Base-by-base conservation (phyloP, 2,329 filamentous ascomycete species). In the Sporothrix brasiliensis region DNA sequence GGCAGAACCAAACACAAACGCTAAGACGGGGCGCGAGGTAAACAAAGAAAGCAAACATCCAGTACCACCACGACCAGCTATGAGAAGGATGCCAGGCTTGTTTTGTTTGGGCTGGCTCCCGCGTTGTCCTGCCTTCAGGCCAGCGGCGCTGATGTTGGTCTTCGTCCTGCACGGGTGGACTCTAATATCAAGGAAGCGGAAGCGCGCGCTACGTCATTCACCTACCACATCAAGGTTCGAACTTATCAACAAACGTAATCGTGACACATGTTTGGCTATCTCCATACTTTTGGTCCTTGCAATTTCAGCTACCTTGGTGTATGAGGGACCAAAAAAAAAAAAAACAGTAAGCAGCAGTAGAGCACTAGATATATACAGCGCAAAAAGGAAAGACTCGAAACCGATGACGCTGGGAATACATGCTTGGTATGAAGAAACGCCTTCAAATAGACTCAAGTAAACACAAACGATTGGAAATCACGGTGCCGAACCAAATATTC, bases 201-300 rank as follows among this genome's bases (percentile, higher is more conserved):
- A 52, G 67, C 67, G 67, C 67, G 67, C 67, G 54, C 67, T 69
- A 69, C 54, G 67, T 69, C 67, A 61, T 68, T 39, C 54, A 44
- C 30, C 27, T 61, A 21, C 34, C 9, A 21, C 16, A 4, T 53
- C n/a, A 47, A 24, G 19, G 11, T 16, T 24, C 56, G 30, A 27
- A 63, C 34, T 13, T 24, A 21, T n/a, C 10, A 60, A 21, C 58
- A 63, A 63, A 19, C 56, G n/a, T 44, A 16, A 39, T 10, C 10
- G 7, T 3, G 54, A 11, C 19, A 39, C 9, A 39, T 27, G 56
- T 16, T 44, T 61, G n/a, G 34, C 21, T 61, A 61, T 61, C 24
- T n/a, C 34, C 44, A 11, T 4, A 7, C 34, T 14, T 44, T 14
- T n/a, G n/a, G 44, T 44, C 56, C 19, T 34, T 61, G 56, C 56